phyloP scores from a whole-genome alignment of 768 basidiomycete genomes.

The Lentinula lateritia region DNA sequence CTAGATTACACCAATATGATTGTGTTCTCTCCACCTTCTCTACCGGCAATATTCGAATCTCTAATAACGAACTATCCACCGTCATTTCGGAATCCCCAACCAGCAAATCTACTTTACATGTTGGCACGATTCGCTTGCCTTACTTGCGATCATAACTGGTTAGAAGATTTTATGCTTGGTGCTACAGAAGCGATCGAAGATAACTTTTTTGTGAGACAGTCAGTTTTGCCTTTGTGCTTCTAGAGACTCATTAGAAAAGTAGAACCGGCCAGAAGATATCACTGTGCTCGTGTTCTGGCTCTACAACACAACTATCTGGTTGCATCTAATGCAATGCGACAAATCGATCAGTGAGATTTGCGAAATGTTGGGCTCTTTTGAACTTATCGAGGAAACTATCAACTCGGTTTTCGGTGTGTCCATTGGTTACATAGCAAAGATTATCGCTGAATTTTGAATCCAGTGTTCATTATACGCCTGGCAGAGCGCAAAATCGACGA shows the following conservation, averaged over 20 bases:
- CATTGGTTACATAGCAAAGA: not conserved
- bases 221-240: not conserved
- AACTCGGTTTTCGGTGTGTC: constrained; percentile 87
- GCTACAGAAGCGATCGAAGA: constrained; percentile 92
- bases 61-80: constrained; percentile 75
- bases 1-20: constrained; percentile 85
- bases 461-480: constrained; percentile 93
- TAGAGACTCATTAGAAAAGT: constrained; percentile 10
- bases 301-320: constrained; percentile 84
- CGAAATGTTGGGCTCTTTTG: constrained; percentile 78
- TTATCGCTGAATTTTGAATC: not conserved
- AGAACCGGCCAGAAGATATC: constrained; percentile 83
- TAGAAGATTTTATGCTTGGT: constrained; percentile 88
- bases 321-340: constrained; percentile 88
- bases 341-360: constrained; percentile 72
- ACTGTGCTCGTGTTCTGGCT: constrained; percentile 91
- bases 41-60: constrained; percentile 77
- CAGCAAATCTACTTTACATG: constrained; percentile 89
- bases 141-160: constrained; percentile 85
- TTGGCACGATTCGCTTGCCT: constrained; percentile 89
- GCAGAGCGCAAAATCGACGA: constrained; percentile 87
- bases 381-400: constrained; percentile 85
- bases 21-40: constrained; percentile 77
- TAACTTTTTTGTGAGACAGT: constrained; percentile 74
- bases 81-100: constrained; percentile 68